phyloP scores from a whole-genome alignment of 2,329 filamentous ascomycete species.

The Penicillium concentricum region DNA sequence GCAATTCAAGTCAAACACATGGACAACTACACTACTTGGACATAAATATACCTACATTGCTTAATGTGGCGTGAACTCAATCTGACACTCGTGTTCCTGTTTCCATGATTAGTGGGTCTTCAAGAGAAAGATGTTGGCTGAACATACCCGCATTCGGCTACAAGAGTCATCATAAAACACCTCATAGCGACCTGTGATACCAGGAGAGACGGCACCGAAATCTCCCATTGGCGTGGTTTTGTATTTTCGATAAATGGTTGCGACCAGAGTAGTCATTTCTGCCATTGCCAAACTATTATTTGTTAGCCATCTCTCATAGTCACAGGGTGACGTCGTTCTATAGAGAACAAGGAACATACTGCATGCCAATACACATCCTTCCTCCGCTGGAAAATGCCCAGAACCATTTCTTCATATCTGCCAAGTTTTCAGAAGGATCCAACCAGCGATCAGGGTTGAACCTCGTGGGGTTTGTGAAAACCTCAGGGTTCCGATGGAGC shows the following conservation, averaged over 20 bases:
- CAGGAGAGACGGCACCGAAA: not conserved
- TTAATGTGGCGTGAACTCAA: not conserved
- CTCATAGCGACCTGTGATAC: not conserved
- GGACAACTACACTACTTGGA: not conserved
- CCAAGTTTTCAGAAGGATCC: not conserved
- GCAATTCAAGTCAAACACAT: not conserved
- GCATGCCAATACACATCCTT: not conserved
- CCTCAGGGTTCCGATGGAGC: not conserved
- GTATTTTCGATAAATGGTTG: not conserved
- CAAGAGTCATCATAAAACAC: not conserved
- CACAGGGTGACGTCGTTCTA: not conserved
- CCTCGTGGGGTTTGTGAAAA: not conserved
- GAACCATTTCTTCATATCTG: not conserved
- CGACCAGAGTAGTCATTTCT: not conserved
- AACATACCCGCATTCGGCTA: not conserved
- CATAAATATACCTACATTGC: too few relatives aligned
- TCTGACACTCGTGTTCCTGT: not conserved
- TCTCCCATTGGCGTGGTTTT: not conserved
- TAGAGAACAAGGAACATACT: not conserved
- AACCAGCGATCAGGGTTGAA: not conserved
- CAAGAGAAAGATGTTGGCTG: not conserved
- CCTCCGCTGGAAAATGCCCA: not conserved
- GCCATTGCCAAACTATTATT: not conserved
- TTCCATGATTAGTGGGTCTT: not conserved
- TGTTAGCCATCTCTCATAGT: not conserved